Evolutionary conservation across 306 rosid genomes (phyloP), one percentile per base, ranked within the genome.

Genomic region (Vigna trinervia): DNA sequence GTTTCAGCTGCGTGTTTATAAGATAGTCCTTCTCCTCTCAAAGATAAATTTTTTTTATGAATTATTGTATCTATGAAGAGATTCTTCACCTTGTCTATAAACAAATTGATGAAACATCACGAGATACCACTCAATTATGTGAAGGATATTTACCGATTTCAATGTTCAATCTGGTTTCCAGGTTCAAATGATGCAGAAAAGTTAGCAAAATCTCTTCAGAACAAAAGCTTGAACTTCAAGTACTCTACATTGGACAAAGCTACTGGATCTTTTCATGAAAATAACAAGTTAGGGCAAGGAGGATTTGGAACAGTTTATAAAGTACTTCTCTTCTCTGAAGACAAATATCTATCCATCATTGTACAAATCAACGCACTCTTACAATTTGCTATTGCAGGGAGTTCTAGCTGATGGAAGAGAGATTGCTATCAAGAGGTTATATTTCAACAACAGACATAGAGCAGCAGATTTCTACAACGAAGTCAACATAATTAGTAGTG

Each of bases 271-370:
- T 95, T 95, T 63, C 76, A 78, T 63, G 76, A 74, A 1, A 76
- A 73, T 12, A 91, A 92, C 89, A 95, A 90, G 87, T 88, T 95
- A 48, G 98, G 99, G 30, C 99, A 90, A 72, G 99, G 97, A 80
- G 99, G 99, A 41, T 95, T 92, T 59, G 98, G 98, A 80, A 81
- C 98, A 58, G 98, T 95, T 73, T 95, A 95, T 56, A 95, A 89
- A 87, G 99, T 95, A 84, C 6, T 23, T 76, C 23, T 71, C 67
- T 79, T 34, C 13, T 56, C 80, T 58, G 72, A 71, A 71, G 43
- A 75, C 76, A 65, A 71, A 12, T 32, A 28, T 19, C 38, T 30
- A 0, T 8, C 26, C 28, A 50, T 14, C 50, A 82, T 76, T 79
- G 58, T 28, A 53, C 64, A 52, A 20, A 36, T 38, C 26, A 30